Evolutionary conservation across 2,329 filamentous ascomycete species (phyloP).

Genomic region (Annulohypoxylon truncatum): DNA sequence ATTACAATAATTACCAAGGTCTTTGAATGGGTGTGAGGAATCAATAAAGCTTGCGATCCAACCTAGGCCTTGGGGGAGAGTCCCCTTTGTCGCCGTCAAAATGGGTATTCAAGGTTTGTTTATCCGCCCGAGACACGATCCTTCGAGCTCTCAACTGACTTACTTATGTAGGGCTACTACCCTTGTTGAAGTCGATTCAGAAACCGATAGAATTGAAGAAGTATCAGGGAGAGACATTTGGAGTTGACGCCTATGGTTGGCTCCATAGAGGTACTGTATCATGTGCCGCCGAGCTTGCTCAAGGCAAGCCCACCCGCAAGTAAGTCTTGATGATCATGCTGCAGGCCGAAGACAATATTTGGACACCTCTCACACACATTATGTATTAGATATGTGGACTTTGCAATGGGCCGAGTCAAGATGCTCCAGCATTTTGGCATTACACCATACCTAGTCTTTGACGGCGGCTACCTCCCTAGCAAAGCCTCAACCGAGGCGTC

Average conservation of each 20-base stretch:
- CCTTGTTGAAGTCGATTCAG: slow-evolving; percentile 95
- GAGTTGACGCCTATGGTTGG: slow-evolving; percentile 98
- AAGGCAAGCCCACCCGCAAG: slow-evolving; percentile 89
- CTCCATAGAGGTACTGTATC: slow-evolving; percentile 91
- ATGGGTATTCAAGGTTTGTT: slow-evolving; percentile 51
- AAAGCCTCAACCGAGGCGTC: slow-evolving; percentile 88
- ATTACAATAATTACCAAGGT: not conserved
- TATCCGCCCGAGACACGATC: not conserved
- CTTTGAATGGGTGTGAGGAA: slow-evolving; percentile 29
- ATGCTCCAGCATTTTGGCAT: slow-evolving; percentile 96
- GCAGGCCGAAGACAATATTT: not conserved
- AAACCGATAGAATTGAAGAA: slow-evolving; percentile 88
- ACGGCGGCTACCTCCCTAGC: slow-evolving; percentile 94
- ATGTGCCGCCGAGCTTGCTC: slow-evolving; percentile 90
- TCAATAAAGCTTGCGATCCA: slow-evolving; percentile 7
- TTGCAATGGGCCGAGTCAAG: slow-evolving; percentile 86
- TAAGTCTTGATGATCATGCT: slow-evolving; percentile 56
- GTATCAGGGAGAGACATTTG: slow-evolving; percentile 87
- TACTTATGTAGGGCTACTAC: slow-evolving; percentile 75
- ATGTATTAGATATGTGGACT: slow-evolving; percentile 80
- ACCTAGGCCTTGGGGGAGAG: slow-evolving; percentile 20
- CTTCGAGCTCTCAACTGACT: slow-evolving; percentile 38
- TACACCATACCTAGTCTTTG: slow-evolving; percentile 95
- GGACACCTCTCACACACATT: slow-evolving; percentile 32
- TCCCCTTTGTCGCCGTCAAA: slow-evolving; percentile 14